A percentile compares a stretch with the other conserved stretches of the same genome.
Evolutionary conservation across 257 asterid species (phyloP).

Genomic region (Nicotiana noctiflora): DNA sequence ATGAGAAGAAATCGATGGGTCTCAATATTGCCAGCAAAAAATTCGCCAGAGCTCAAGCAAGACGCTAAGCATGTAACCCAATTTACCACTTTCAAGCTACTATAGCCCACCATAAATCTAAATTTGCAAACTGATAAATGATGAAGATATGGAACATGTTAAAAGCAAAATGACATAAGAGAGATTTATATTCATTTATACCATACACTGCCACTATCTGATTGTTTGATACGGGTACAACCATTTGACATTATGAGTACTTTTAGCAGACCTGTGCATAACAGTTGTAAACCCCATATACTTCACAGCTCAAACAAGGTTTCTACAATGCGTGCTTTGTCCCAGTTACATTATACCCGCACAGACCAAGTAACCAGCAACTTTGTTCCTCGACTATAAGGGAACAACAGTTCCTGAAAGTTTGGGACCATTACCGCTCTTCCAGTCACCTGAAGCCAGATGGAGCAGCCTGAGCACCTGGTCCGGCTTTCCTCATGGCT

Average conservation of each 20-base stretch:
- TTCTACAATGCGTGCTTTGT: neutral
- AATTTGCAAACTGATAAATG: neutral
- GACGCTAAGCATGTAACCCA: neutral
- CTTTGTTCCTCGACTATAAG: neutral
- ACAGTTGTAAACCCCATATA: neutral
- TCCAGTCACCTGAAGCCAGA: constrained; percentile 46
- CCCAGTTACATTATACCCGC: neutral
- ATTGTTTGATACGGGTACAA: neutral
- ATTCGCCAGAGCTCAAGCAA: neutral
- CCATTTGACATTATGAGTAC: neutral
- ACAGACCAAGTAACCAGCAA: neutral
- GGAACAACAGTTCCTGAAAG: neutral
- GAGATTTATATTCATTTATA: neutral
- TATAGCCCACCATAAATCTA: neutral
- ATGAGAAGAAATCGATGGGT: neutral
- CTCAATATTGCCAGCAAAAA: neutral
- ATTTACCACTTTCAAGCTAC: neutral
- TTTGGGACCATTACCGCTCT: neutral
- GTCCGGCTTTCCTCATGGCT: constrained; percentile 54
- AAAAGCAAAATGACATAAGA: neutral
- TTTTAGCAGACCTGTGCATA: neutral
- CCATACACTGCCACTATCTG: neutral
- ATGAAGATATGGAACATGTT: neutral
- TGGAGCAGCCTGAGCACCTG: constrained; percentile 59
- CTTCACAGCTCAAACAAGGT: neutral